Percentiles rank a stretch among this genome's conserved stretches.
Evolutionary conservation across 805 yeast species (phyloP).

Genomic region (Ogataea philodendri): DNA sequence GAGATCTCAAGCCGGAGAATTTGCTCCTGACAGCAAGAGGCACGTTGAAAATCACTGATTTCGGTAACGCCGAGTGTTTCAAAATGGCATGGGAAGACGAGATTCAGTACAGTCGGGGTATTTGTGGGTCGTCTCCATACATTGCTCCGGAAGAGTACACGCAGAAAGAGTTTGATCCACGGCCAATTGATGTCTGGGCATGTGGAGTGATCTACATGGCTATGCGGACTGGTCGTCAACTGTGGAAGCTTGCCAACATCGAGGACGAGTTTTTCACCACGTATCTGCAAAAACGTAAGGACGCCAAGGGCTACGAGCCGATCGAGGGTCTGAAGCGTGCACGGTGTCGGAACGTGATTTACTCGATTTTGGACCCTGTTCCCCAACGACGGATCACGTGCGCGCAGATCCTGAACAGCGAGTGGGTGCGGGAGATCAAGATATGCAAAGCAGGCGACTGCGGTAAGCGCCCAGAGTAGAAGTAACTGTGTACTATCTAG

Average conservation of each 20-base stretch:
- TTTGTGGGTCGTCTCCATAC: conserved; percentile 85
- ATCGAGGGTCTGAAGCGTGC: conserved; percentile 83
- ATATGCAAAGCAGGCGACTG: conserved; percentile 70
- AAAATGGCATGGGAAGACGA: conserved; percentile 80
- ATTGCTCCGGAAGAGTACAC: conserved; percentile 87
- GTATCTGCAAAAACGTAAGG: conserved; percentile 76
- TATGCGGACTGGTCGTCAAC: conserved; percentile 89
- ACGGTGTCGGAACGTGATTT: conserved; percentile 88
- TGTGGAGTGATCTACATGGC: conserved; percentile 93
- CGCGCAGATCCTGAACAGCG: conserved; percentile 82
- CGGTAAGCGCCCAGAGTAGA: conserved; percentile 4
- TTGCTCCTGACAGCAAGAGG: conserved; percentile 72
- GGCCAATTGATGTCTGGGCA: conserved; percentile 87
- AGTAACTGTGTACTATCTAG: conserved; percentile 4
- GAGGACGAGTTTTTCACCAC: conserved; percentile 79
- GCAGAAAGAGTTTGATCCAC: conserved; percentile 66
- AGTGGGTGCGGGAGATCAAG: conserved; percentile 90
- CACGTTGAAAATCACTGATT: conserved; percentile 77
- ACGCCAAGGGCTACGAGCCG: conserved; percentile 86
- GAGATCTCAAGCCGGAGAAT: conserved; percentile 90
- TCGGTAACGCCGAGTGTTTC: conserved; percentile 83
- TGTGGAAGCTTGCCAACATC: conserved; percentile 81
- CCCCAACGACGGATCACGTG: conserved; percentile 87
- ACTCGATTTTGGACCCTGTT: conserved; percentile 88
- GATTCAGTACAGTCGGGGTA: conserved; percentile 67